Evolutionary conservation across 306 rosid species (phyloP), one percentile per base, ranked within the genome.

Genomic region (Glycine latifolia): DNA sequence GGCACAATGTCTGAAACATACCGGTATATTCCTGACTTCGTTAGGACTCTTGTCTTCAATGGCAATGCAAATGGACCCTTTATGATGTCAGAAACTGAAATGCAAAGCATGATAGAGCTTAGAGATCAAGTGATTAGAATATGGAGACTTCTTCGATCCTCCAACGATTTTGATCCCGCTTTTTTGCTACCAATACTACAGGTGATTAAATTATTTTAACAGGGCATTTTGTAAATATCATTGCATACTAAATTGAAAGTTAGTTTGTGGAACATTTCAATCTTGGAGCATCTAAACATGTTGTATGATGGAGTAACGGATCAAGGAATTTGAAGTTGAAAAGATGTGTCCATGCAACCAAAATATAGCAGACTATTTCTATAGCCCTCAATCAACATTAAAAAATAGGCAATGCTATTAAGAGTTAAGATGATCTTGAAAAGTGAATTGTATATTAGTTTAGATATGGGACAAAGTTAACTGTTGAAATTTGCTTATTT

Each of bases 41-140:
- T 93, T 94, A 90, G 87, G 82, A 76, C 79, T 71, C 65, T 90
- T 71, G 63, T 84, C 65, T 86, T 87, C 77, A 90, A 91, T 82
- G 94, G 89, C 44, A 90, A 84, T 73, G 83, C 88, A 75, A 89
- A 81, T 73, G 87, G 91, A 62, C 94, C 94, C 47, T 89, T 93
- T 14, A 73, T 48, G 50, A 87, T 89, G 88, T 85, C 95, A 55
- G 82, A 85, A 61, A 71, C 85, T 9, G 99, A 95, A 84, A 83
- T 66, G 78, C 87, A 90, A 81, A 93, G 86, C 86, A 77, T 95
- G 88, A 61, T 86, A 41, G 94, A 89, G 84, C 92, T 93, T 63
- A 88, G 99, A 84, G 86, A 88, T 84, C 97, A 89, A 85, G 97
- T 95, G 56, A 77, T 82, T 75, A 88, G 99, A 85, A 84, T 95